Evolutionary conservation across 2,329 filamentous ascomycete species (phyloP), one percentile per base, ranked within the genome.

Genomic region (Westerdykella aurantiaca): DNA sequence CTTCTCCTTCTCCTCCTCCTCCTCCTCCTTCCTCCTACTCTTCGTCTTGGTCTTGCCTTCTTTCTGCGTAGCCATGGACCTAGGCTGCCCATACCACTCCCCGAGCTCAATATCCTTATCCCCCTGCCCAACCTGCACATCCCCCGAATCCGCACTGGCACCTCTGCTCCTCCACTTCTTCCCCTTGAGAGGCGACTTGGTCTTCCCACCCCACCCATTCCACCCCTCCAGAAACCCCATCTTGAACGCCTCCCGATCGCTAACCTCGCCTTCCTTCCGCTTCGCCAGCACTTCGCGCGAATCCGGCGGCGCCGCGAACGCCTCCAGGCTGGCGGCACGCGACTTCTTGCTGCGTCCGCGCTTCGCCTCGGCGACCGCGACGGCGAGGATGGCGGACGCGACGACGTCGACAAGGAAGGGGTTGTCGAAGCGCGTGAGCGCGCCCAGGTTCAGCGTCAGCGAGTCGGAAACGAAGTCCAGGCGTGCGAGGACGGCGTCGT

Each of bases 401-500:
- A 66, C 64, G 1, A 72, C 71, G 47, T 75, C 73, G 40, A 73
- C 59, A 35, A 74, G 61, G 53, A 72, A 72, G 4, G 66, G 60
- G 42, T 69, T 71, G n/a, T 68, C 67, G 44, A 74, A 62, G 14
- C 60, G 65, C 11, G 66, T 56, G 2, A 75, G 50, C 1, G 68
- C 69, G 2, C 68, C 69, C 5, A 71, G 56, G 44, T 76, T 72
- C n/a, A 75, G 54, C 2, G 65, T 65, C 13, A 72, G 63, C 2
- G 67, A 64, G 34, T 68, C 67, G 13, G 64, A 63, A 17, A 52
- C 53, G 43, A 75, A 70, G 50, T 74, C 71, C 4, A 76, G 61
- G 12, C 66, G 68, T 0, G 69, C 69, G 7, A 75, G 64, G 40
- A 70, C 64, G 29, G 60, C 60, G 38, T 67, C 65, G 42, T 66